Evolutionary conservation across 2,329 filamentous ascomycete species (phyloP).

Genomic region (Fusarium marasasianum): DNA sequence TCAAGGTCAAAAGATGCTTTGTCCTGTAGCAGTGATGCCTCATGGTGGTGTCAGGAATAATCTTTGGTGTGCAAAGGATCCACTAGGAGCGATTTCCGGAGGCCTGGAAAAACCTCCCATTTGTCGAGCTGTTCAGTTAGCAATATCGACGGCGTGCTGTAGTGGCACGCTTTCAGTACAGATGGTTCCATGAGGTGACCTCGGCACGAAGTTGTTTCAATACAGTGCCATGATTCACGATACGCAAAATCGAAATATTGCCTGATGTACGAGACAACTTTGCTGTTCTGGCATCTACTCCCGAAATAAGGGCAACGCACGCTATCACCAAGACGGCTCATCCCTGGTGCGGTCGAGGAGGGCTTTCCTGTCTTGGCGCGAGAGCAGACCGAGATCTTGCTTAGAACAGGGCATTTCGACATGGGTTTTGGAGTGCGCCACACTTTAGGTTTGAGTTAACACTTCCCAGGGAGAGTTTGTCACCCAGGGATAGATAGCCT

Average conservation of each 20-base stretch:
- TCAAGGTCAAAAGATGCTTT: slow-evolving; percentile 22
- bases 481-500: background rate
- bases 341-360: slow-evolving; percentile 17
- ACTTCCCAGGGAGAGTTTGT: slow-evolving; percentile 26
- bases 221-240: slow-evolving; percentile 14
- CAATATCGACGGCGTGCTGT: slow-evolving; percentile 40
- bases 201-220: slow-evolving; percentile 11
- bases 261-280: background rate
- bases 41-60: slow-evolving; percentile 42
- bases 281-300: background rate
- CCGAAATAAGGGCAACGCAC: slow-evolving; percentile 8
- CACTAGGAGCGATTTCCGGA: slow-evolving; percentile 40
- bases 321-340: slow-evolving; percentile 25
- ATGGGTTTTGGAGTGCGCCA: slow-evolving; percentile 35
- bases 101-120: slow-evolving; percentile 45
- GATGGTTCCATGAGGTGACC: slow-evolving; percentile 34
- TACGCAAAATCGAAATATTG: background rate
- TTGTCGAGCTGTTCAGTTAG: slow-evolving; percentile 34
- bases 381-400: slow-evolving; percentile 34
- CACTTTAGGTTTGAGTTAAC: slow-evolving; percentile 24
- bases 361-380: slow-evolving; percentile 17
- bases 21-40: slow-evolving; percentile 15
- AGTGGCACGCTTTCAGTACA: slow-evolving; percentile 36
- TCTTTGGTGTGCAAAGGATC: slow-evolving; percentile 43
- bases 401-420: slow-evolving; percentile 21